Percentiles rank a stretch among this genome's conserved stretches.
Conservation (phyloP, 2,329 filamentous ascomycete species). For the Zasmidium cellare region DNA sequence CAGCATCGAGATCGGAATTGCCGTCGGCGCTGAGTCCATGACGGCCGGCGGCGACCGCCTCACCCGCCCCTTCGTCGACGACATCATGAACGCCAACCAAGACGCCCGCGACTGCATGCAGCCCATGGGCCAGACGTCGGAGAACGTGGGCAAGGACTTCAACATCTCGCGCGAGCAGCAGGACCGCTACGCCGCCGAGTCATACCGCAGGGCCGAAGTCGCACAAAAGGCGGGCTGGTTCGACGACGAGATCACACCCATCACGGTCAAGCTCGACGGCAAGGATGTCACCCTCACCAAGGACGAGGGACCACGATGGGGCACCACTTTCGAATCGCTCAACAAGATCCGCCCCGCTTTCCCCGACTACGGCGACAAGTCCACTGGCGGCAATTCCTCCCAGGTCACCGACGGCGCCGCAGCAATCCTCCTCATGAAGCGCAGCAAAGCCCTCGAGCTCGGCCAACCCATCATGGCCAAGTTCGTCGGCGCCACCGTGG, state of each 20-base stretch:
- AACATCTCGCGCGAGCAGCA: slow-evolving; percentile 76
- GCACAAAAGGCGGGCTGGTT: slow-evolving; percentile 91
- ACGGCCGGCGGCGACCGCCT: slow-evolving; percentile 69
- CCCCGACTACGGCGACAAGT: slow-evolving; percentile 81
- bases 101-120: slow-evolving; percentile 84
- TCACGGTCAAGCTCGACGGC: slow-evolving; percentile 72
- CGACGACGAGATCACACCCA: slow-evolving; percentile 90
- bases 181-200: slow-evolving; percentile 84
- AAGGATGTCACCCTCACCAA: slow-evolving; percentile 76
- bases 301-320: slow-evolving; percentile 88
- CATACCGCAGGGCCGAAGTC: slow-evolving; percentile 80
- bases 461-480: slow-evolving; percentile 92
- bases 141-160: slow-evolving; percentile 93
- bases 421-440: slow-evolving; percentile 89
- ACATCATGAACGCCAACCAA: slow-evolving; percentile 68
- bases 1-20: slow-evolving; percentile 83
- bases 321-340: slow-evolving; percentile 81
- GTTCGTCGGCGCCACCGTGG: slow-evolving; percentile 87
- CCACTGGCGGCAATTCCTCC: slow-evolving; percentile 89
- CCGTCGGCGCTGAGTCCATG: slow-evolving; percentile 89
- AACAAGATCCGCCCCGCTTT: slow-evolving; percentile 88
- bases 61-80: slow-evolving; percentile 72
- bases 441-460: slow-evolving; percentile 80
- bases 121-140: slow-evolving; percentile 97
- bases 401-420: slow-evolving; percentile 95